A percentile compares a stretch with the other conserved stretches of the same genome.
phyloP scores from a whole-genome alignment of 2,329 filamentous ascomycete species.

The Botryotinia calthae region DNA sequence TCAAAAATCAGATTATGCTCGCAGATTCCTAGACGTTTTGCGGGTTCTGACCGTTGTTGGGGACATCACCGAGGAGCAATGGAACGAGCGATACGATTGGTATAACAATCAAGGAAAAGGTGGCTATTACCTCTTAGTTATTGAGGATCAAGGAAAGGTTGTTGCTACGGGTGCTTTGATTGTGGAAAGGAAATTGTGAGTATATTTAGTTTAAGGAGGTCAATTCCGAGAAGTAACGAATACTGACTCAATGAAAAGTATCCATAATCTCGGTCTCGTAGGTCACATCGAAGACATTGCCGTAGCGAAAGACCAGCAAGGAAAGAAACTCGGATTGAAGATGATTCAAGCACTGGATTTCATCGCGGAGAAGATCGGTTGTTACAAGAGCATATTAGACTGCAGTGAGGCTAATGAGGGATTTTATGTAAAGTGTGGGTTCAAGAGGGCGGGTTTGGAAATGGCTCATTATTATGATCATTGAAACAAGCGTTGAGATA shows the following conservation, averaged over 20 bases:
- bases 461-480: constrained; percentile 87
- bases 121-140: constrained; percentile 82
- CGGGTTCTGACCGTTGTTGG: constrained; percentile 91
- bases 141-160: constrained; percentile 65
- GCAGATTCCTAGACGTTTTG: constrained; percentile 86
- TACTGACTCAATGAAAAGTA: constrained; percentile 48
- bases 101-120: constrained; percentile 63
- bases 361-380: constrained; percentile 83
- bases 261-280: constrained; percentile 76
- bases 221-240: not conserved
- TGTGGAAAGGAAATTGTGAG: constrained; percentile 90
- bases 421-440: constrained; percentile 98
- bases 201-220: constrained; percentile 27
- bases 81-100: constrained; percentile 78
- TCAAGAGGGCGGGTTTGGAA: constrained; percentile 84
- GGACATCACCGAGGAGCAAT: constrained; percentile 72
- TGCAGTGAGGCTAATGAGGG: constrained; percentile 95
- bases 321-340: constrained; percentile 89
- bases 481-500: not conserved
- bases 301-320: constrained; percentile 91
- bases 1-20: constrained; percentile 71
- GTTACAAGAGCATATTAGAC: constrained; percentile 96
- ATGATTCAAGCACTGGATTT: constrained; percentile 92
- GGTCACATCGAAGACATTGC: constrained; percentile 98
- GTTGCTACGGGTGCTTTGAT: constrained; percentile 91